Base-by-base conservation (phyloP, 106 monocot genomes). In the Posidonia australis region DNA sequence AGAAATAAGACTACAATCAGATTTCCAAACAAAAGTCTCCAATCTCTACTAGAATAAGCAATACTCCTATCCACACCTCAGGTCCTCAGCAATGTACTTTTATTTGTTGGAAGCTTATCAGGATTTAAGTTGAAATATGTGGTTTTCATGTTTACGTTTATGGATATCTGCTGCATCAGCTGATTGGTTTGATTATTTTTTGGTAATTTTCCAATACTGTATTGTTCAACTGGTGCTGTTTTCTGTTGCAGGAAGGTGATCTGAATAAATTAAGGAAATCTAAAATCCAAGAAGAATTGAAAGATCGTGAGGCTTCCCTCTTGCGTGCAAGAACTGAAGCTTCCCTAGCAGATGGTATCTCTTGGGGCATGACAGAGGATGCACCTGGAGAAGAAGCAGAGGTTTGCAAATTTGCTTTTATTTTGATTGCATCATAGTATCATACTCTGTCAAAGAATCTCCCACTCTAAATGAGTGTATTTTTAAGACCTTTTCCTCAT, bases 311-410 rank as follows among this genome's bases (percentile, higher is more conserved):
- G 69, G 96, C 83, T 45, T 96, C 96, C 55, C 86, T 96, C 74
- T 60, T 67, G 60, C 90, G 96, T 72, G 90, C 96, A 66, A 90
- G 54, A 81, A 66, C 43, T 58, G 81, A 82, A 73, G 84, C 86
- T 72, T 87, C 87, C 58, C 68, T 90, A 36, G 82, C 80, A 29
- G 78, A 96, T 76, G 96, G 96, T 63, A 80, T 90, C 52, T 96
- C 96, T 46, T 96, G 96, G 96, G 96, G 96, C 31, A 87, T 96
- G 76, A 53, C 64, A 51, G 90, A 96, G 44, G 96, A 96, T 84
- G 90, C 90, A 66, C 54, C 77, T 52, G 96, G 87, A 78, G 90
- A 90, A 62, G 61, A 62, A 23, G 61, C 43, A 10, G 84, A 96
- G 84, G 96, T 96, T 32, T 69, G 60, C 13, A 10, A 16, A 65